Evolutionary conservation across 352 stramenopile species (phyloP), one percentile per base, ranked within the genome.

Genomic region (Phytophthora tubulina): DNA sequence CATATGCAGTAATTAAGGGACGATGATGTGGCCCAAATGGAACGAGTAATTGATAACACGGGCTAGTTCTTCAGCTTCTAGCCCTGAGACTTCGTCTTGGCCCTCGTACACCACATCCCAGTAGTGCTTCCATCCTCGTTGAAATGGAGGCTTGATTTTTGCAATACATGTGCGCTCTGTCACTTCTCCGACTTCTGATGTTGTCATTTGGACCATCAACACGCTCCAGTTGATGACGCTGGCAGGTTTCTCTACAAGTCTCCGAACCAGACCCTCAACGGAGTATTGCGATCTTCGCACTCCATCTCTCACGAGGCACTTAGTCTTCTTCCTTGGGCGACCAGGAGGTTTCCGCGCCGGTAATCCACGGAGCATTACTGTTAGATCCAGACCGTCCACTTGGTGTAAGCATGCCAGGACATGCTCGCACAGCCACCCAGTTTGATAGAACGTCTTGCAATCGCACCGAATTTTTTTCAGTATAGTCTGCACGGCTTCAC

Each of bases 211-310:
- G 13, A 17, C 4, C 8, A 38, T 6, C 31, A 54, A n/a, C 8
- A 39, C 27, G 21, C 51, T 46, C 51, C 51, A 58, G 33, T 35
- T 58, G 6, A 45, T 35, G 6, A 45, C 32, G 7, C 32, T 58
- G 7, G 51, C 51, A 0, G 33, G 33, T 58, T 58, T 58, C 7
- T 58, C 51, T 7, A 58, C 33, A 46, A 46, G 41, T 42, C 36
- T 42, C 4, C 36, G 36, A 42, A 42, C 14, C 2, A 42, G 36
- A 42, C 0, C 36, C 6, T 42, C 36, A 5, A 42, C 14, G 8
- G 36, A 42, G 6, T 30, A 31, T 64, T 46, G n/a, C 32, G 21
- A 21, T 21, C 21, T 21, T 21, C 21, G 1, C 21, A 21, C 21
- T 21, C 21, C 21, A 21, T 21, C 21, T 21, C 21, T 21, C 21